phyloP scores from a whole-genome alignment of 2,329 filamentous ascomycete genomes.

The Cytospora chrysosperma region DNA sequence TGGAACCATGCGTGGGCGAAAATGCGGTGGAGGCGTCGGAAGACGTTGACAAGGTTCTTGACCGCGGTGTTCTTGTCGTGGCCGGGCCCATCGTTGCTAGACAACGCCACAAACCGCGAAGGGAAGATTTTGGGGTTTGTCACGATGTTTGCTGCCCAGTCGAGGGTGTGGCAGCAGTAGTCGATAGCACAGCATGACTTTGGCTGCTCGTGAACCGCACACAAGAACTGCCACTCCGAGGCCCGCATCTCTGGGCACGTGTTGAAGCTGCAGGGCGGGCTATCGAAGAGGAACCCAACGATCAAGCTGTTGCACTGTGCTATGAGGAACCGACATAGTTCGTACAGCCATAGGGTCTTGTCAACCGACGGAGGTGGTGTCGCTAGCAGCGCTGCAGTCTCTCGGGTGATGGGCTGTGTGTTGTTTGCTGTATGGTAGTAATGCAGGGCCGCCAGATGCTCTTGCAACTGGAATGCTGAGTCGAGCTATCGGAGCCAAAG shows the following conservation, averaged over 20 bases:
- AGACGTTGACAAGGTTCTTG: conserved; percentile 91
- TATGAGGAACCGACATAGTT: conserved; percentile 93
- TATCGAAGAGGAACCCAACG: conserved; percentile 88
- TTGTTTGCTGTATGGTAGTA: conserved; percentile 71
- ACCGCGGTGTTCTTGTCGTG: conserved; percentile 64
- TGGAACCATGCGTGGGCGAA: conserved; percentile 99
- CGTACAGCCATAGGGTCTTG: conserved; percentile 91
- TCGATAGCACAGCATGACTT: conserved; percentile 98
- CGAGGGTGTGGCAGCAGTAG: conserved; percentile 97
- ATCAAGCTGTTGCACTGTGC: conserved; percentile 92
- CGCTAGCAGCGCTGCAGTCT: conserved; percentile 73
- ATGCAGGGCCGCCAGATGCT: conserved; percentile 92
- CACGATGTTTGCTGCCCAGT: conserved; percentile 94
- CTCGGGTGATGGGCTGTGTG: conserved; percentile 70
- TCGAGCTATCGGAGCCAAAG: conserved; percentile 67
- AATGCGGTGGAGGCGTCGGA: conserved; percentile 89
- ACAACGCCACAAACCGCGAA: conserved; percentile 66
- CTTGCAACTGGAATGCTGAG: conserved; percentile 94
- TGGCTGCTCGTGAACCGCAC: conserved; percentile 93
- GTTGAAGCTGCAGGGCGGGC: conserved; percentile 79
- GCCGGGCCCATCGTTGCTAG: conserved; percentile 58
- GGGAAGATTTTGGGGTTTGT: conserved; percentile 96
- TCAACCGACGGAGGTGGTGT: conserved; percentile 80
- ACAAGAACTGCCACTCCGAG: conserved; percentile 98
- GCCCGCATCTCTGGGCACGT: conserved; percentile 99